Evolutionary conservation across 345 rosid species (phyloP), one percentile per base, ranked within the genome.

Genomic region (Linum lewisii): DNA sequence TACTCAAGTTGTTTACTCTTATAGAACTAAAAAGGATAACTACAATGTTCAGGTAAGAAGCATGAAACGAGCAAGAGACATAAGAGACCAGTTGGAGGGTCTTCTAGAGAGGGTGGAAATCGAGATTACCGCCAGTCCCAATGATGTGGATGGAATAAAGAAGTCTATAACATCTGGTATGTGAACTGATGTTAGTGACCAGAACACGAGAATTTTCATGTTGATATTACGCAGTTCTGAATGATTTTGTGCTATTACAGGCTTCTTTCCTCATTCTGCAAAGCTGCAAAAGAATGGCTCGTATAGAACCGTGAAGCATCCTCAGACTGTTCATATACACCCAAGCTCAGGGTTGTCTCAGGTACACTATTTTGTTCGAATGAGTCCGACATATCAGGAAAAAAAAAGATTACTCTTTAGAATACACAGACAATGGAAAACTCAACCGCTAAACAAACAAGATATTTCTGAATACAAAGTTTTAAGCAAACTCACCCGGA

Each of bases 91-190:
- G 68, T 64, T 89, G 80, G 95, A 86, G 66, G 97, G 95, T 57
- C 99, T 93, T 60, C 68, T 93, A 54, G 99, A 93, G 81, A 83
- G 99, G 75, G 95, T 93, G 63, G 99, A 89, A 72, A 93, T 89
- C 74, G 99, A 89, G 70, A 21, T 83, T 32, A 69, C 81, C 45
- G 81, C 95, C 34, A 77, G 78, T 78, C 13, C 70, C 26, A 80
- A 73, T 64, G 97, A 89, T 58, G 65, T 84, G 68, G 97, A 93
- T 54, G 59, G 78, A 51, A 81, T 89, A 63, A 87, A 79, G 67
- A 93, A 93, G 77, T 75, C 95, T 26, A 87, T 87, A 60, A 84
- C 86, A 60, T 83, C 97, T 16, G 99, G 98, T 92, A 75, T 67
- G 37, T 53, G 54, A 59, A 0, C 13, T 9, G 22, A 21, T 47